phyloP scores from a whole-genome alignment of 257 asterid genomes.

The Rauvolfia tetraphylla region DNA sequence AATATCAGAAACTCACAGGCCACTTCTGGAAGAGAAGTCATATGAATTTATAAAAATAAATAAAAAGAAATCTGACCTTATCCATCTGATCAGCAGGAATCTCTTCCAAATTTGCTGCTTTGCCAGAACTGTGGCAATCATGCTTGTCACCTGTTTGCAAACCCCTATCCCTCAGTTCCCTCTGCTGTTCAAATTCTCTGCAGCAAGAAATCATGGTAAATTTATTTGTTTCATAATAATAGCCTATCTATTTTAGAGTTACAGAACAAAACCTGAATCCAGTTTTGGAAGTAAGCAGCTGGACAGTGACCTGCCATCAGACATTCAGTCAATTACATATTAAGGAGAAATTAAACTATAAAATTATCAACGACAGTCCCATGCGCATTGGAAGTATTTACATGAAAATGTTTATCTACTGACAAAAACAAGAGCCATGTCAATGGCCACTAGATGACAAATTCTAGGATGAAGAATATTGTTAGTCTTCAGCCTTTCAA shows the following conservation, averaged over 20 bases:
- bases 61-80: slow-evolving; percentile 30
- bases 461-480: background rate
- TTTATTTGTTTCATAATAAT: slow-evolving; percentile 21
- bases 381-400: background rate
- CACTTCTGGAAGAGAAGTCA: background rate
- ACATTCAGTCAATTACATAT: slow-evolving; percentile 9
- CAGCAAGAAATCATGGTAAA: slow-evolving; percentile 15
- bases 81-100: slow-evolving; percentile 39
- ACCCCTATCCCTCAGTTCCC: slow-evolving; percentile 87
- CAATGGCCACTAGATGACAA: background rate
- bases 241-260: slow-evolving; percentile 20
- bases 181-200: slow-evolving; percentile 99
- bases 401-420: background rate
- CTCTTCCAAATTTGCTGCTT: slow-evolving; percentile 44
- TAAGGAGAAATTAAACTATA: slow-evolving; percentile 14
- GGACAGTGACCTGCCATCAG: slow-evolving; percentile 74
- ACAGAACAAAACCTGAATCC: slow-evolving; percentile 76
- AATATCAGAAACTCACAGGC: background rate
- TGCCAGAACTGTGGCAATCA: slow-evolving; percentile 43
- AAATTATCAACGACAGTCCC: slow-evolving; percentile 16
- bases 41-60: background rate
- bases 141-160: slow-evolving; percentile 53
- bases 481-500: slow-evolving; percentile 1
- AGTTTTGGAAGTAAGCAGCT: slow-evolving; percentile 94
- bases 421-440: background rate